These are phyloP conservation scores for Neospermospora avenae DNA, from an alignment of 2,329 filamentous ascomycete species.

Conservation along the genomic window DNA sequence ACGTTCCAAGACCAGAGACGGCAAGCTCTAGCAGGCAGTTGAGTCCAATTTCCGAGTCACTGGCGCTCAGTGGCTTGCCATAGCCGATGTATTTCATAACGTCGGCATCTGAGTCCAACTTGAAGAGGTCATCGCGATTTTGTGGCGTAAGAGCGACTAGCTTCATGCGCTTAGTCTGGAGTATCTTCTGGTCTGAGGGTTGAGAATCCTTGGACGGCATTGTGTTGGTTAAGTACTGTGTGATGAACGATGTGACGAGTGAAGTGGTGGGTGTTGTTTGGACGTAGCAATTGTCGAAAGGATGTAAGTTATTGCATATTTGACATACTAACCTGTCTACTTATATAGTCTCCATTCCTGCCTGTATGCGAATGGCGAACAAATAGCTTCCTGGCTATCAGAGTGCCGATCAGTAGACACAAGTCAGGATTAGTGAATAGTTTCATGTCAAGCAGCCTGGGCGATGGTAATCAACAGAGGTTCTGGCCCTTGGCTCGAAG, in stretches of 20 bases:
- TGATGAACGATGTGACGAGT: background rate
- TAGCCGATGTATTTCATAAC: conserved; percentile 2
- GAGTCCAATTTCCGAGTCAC: background rate
- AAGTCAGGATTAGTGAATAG: conserved; percentile 3
- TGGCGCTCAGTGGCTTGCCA: conserved; percentile 2
- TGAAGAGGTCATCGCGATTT: background rate
- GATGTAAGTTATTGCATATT: background rate
- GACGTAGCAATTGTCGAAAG: background rate
- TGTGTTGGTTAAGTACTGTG: background rate
- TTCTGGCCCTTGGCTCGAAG: background rate
- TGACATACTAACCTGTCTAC: background rate
- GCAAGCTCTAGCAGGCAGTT: background rate
- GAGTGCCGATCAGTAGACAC: background rate
- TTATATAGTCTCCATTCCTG: background rate
- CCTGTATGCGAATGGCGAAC: background rate
- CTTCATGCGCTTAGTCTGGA: background rate
- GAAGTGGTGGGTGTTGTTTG: background rate
- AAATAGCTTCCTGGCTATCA: background rate
- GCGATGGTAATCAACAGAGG: background rate
- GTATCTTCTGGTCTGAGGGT: background rate
- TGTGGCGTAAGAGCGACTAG: background rate
- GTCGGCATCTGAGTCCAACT: background rate
- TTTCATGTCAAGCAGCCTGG: conserved; percentile 5
- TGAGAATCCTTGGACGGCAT: background rate
- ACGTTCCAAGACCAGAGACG: background rate